Percentiles rank a stretch among this genome's conserved stretches.
Evolutionary conservation across 2,329 filamentous ascomycete genomes (phyloP).

Genomic region (Alternaria viburni): DNA sequence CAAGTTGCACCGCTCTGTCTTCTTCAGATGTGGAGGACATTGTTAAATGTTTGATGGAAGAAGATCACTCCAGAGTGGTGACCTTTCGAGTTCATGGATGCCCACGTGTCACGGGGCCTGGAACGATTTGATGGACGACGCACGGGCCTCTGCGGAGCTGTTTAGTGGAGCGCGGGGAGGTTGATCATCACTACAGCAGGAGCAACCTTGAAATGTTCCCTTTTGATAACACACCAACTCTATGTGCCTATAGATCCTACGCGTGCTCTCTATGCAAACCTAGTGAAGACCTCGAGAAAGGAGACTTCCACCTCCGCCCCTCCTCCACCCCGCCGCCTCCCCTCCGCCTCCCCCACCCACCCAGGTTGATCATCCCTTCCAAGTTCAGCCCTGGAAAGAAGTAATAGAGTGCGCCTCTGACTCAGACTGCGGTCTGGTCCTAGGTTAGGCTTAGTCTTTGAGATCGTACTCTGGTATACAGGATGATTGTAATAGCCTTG

Average conservation of each 20-base stretch:
- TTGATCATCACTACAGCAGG: not conserved
- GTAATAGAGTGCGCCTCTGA: too few relatives aligned
- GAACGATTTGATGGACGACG: conserved; percentile 14
- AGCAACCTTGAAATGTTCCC: not conserved
- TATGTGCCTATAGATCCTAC: not conserved
- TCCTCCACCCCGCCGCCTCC: too few relatives aligned
- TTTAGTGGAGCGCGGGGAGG: conserved; percentile 12
- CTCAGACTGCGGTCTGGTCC: too few relatives aligned
- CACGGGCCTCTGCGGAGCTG: conserved; percentile 23
- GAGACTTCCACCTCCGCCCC: too few relatives aligned
- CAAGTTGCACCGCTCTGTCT: conserved; percentile 40
- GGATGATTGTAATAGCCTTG: too few relatives aligned
- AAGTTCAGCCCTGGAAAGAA: not conserved
- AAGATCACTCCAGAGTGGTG: conserved; percentile 22
- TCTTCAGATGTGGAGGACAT: conserved; percentile 40
- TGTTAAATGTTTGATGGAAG: conserved; percentile 12
- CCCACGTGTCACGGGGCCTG: conserved; percentile 23
- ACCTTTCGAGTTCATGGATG: conserved; percentile 21
- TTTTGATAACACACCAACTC: not conserved
- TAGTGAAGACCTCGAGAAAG: too few relatives aligned
- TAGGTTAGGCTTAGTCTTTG: too few relatives aligned
- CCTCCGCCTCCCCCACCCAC: too few relatives aligned
- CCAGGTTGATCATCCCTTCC: not conserved
- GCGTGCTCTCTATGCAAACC: not conserved
- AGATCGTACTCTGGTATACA: too few relatives aligned